Base-by-base conservation (phyloP, 2,329 filamentous ascomycete species). In the Ceratocystis destructans region DNA sequence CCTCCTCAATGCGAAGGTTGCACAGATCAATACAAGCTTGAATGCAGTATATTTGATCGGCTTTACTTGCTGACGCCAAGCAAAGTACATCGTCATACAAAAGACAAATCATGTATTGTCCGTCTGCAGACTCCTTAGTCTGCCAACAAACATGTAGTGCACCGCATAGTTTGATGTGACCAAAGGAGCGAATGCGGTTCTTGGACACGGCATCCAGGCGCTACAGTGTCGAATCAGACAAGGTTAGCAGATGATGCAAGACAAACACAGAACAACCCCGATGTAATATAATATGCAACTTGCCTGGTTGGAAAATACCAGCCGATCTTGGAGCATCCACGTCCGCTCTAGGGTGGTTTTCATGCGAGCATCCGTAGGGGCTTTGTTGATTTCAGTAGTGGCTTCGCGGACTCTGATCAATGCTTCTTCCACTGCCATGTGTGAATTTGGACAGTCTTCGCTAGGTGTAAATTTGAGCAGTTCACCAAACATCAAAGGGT, bases 141-240 rank as follows among this genome's bases (percentile, higher is more conserved):
- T 94, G 88, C 80, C 92, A 96, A 64, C 89, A 89, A 67, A 90
- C 82, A 74, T 96, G 85, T 2, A 97, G 79, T 33, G 87, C 87
- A 46, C 93, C 93, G 69, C 92, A 96, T 3, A 96, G 78, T 37
- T 84, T 82, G 37, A 96, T 82, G 67, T 91, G 87, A 0, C 93
- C 93, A 66, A 96, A 84, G 0, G 88, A 82, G 66, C 88, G 87
- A 71, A 95, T 87, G n/a, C 87, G 79, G 68, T 82, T 83, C 69
- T 81, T 85, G 1, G 81, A 83, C 20, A 77, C 76, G 65, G 79
- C 76, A 70, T 82, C 80, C 1, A 81, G 72, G 70, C 76, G 78
- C 79, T 83, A 59, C 8, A 55, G 17, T 17, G 25, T 33, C 17
- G 53, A 33, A 33, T 59, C 5, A 33, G 7, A 59, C 28, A 17